Conservation (phyloP, 345 rosid genomes). For the Anacardium occidentale region DNA sequence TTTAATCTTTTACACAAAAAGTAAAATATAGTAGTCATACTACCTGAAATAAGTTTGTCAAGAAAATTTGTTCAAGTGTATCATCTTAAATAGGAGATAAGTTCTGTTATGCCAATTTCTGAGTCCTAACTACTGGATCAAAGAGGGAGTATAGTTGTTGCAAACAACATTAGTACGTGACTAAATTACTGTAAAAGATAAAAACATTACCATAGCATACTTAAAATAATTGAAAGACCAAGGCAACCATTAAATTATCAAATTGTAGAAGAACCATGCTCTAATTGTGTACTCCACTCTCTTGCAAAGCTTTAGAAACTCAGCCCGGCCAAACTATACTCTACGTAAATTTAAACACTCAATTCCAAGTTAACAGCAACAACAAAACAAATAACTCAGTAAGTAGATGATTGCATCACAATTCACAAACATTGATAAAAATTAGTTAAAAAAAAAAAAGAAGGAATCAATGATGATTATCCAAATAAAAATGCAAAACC, state of each 20-base stretch:
- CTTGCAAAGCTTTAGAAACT: conserved; percentile 88
- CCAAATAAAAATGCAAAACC: not conserved
- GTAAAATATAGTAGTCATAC: not conserved
- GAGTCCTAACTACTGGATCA: conserved; percentile 74
- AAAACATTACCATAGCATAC: conserved; percentile 7
- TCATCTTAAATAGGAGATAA: conserved; percentile 64
- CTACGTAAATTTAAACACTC: conserved; percentile 34
- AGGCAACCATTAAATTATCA: conserved; percentile 84
- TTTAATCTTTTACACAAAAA: not conserved
- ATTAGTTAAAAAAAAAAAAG: not conserved
- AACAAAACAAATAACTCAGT: not conserved
- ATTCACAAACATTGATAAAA: not conserved
- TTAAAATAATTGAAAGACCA: not conserved
- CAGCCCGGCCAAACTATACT: conserved; percentile 65
- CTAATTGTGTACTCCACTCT: conserved; percentile 91
- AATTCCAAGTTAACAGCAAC: not conserved
- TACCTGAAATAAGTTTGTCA: conserved; percentile 85
- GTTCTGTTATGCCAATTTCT: conserved; percentile 75
- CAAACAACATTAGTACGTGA: conserved; percentile 19
- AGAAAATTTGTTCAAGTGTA: conserved; percentile 82
- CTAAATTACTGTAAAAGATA: conserved; percentile 19
- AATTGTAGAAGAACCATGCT: conserved; percentile 95
- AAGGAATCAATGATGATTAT: not conserved
- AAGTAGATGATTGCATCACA: not conserved
- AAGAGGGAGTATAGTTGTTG: no score